Percentiles rank a stretch among this genome's conserved stretches.
Evolutionary conservation across 164 flowering plant genomes (phyloP).

Genomic region (Stephania yunnanensis): DNA sequence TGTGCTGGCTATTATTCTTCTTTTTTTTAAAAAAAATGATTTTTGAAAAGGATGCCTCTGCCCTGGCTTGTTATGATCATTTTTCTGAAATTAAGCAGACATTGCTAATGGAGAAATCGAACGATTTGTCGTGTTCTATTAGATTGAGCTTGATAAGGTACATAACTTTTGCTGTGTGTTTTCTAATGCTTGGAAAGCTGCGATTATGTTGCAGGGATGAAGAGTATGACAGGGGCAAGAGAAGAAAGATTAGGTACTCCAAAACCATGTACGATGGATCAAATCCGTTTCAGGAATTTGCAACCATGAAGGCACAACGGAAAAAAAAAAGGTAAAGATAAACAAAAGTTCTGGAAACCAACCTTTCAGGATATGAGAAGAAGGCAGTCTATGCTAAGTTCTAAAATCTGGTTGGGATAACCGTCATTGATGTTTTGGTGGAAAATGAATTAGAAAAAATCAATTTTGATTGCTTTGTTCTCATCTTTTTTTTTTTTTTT

Average conservation of each 20-base stretch:
- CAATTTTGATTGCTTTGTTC: background rate
- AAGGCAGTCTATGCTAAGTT: background rate
- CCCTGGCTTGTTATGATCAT: too few species aligned
- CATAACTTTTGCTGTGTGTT: background rate
- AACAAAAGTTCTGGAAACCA: constrained; percentile 33
- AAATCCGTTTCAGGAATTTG: constrained; percentile 74
- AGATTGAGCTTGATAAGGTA: background rate
- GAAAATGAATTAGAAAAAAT: background rate
- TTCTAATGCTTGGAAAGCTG: background rate
- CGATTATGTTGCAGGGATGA: constrained; percentile 57
- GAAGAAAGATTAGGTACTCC: constrained; percentile 50
- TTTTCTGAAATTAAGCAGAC: too few species aligned
- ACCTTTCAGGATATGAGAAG: constrained; percentile 59
- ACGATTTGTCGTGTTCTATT: too few species aligned
- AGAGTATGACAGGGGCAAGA: constrained; percentile 80
- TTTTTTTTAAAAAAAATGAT: too few species aligned
- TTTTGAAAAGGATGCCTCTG: too few species aligned
- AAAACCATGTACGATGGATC: constrained; percentile 41
- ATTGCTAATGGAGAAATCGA: too few species aligned
- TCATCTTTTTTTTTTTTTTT: background rate
- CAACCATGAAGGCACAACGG: constrained; percentile 34
- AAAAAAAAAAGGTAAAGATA: constrained; percentile 33
- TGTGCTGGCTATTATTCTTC: too few species aligned
- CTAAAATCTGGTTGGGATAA: background rate
- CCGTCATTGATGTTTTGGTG: background rate